phyloP scores from a whole-genome alignment of 176 grass and related monocot genomes.

The Bolboschoenus planiculmis region DNA sequence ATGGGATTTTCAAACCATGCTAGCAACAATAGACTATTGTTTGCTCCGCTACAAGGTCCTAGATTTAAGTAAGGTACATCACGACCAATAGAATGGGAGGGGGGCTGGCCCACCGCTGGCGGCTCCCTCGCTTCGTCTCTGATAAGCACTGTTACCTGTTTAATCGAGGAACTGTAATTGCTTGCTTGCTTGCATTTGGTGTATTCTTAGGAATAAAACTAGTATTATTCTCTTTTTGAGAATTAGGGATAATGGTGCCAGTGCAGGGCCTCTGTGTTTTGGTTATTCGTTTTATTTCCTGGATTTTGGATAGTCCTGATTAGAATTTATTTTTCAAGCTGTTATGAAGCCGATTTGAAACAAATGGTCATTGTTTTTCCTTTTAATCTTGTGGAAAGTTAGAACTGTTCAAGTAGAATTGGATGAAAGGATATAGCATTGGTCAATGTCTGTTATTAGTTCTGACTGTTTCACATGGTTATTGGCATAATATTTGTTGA shows the following conservation, averaged over 20 bases:
- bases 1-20: not conserved
- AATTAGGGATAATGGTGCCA: not conserved
- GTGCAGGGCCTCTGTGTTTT: not conserved
- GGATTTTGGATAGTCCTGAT: not conserved
- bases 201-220: not conserved
- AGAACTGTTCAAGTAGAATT: not conserved
- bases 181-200: not conserved
- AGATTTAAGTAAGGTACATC: no score
- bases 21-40: not conserved
- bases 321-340: not conserved
- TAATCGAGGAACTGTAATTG: not conserved
- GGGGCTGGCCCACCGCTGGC: not conserved
- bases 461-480: not conserved
- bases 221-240: not conserved
- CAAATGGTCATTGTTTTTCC: not conserved
- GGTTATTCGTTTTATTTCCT: not conserved
- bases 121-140: not conserved
- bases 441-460: not conserved
- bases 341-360: not conserved
- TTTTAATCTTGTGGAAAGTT: not conserved
- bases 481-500: not conserved
- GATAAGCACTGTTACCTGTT: not conserved
- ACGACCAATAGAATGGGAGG: not conserved
- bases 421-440: not conserved
- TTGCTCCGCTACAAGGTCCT: no score